A percentile compares a stretch with the other conserved stretches of the same genome.
phyloP scores from a whole-genome alignment of 768 basidiomycete genomes.

The Fomitopsis pulvina region DNA sequence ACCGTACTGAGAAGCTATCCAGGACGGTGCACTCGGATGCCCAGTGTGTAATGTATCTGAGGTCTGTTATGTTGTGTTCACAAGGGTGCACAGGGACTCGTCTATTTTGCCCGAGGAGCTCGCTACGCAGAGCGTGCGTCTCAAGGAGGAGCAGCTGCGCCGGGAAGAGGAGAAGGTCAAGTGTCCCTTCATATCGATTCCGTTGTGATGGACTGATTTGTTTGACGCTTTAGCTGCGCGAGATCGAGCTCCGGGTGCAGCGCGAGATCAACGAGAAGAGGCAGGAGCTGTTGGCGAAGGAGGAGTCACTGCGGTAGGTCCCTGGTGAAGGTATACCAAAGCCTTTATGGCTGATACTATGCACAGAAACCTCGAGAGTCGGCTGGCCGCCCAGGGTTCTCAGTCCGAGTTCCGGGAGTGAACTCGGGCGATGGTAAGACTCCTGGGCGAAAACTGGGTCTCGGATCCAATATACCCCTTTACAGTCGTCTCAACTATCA shows the following conservation, averaged over 20 bases:
- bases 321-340: background rate
- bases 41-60: constrained; percentile 33
- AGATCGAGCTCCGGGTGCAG: constrained; percentile 97
- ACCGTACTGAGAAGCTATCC: constrained; percentile 96
- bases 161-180: constrained; percentile 91
- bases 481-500: background rate
- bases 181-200: background rate
- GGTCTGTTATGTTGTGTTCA: constrained; percentile 18
- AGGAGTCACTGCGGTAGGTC: constrained; percentile 80
- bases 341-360: constrained; percentile 5
- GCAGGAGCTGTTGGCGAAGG: constrained; percentile 93
- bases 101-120: constrained; percentile 95
- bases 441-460: constrained; percentile 13
- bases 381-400: constrained; percentile 84
- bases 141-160: constrained; percentile 98
- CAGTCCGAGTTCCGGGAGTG: constrained; percentile 55
- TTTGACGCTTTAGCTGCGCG: constrained; percentile 60
- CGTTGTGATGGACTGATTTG: background rate
- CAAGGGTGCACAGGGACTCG: constrained; percentile 64
- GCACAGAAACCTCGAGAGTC: constrained; percentile 78
- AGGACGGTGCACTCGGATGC: constrained; percentile 79
- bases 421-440: constrained; percentile 25
- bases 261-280: constrained; percentile 97
- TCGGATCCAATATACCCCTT: constrained; percentile 24
- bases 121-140: constrained; percentile 91